Evolutionary conservation across 805 yeast species (phyloP), one percentile per base, ranked within the genome.

Genomic region (Limtongia smithiae): DNA sequence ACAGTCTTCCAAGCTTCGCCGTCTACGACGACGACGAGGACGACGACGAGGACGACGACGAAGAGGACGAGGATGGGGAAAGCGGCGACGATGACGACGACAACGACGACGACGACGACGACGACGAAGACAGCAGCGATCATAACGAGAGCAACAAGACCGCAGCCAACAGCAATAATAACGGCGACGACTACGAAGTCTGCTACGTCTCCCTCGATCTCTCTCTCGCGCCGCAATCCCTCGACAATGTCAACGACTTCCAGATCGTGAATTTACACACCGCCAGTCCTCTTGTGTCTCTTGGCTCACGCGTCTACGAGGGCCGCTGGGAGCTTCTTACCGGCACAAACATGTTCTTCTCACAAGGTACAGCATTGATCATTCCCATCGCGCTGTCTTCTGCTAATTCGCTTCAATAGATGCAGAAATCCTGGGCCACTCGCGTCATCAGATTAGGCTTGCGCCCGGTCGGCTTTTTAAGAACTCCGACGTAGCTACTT

Each of bases 261-360:
- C 46, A 51, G 31, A 38, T 48, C n/a, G 30, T 41, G 11, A 28
- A 42, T 21, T 30, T 54, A 36, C 55, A 54, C 25, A 44, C 55
- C 1, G 21, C 22, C 9, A 33, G 38, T 3, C 58, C 58, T 7
- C 44, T 54, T 21, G 30, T 54, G 1, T 41, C 58, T 3, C 25
- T 54, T 6, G 58, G 58, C 15, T 27, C 57, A 12, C 31, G 42
- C 14, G 52, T 51, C 4, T 54, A 54, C 31, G 58, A 48, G 37
- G 58, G 55, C n/a, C 44, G 34, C 30, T 54, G 58, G 58, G 50
- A 54, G 21, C 44, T 46, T 33, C 22, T 47, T 15, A 39, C 51
- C 4, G 58, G 58, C 14, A 54, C 58, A 5, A 36, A 54, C 32
- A 54, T 54, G 58, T 39, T 44, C 14, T 54, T 54, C 22, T 33